phyloP scores from a whole-genome alignment of 1,284 basidiomycete genomes.

The Wallemia hederae region DNA sequence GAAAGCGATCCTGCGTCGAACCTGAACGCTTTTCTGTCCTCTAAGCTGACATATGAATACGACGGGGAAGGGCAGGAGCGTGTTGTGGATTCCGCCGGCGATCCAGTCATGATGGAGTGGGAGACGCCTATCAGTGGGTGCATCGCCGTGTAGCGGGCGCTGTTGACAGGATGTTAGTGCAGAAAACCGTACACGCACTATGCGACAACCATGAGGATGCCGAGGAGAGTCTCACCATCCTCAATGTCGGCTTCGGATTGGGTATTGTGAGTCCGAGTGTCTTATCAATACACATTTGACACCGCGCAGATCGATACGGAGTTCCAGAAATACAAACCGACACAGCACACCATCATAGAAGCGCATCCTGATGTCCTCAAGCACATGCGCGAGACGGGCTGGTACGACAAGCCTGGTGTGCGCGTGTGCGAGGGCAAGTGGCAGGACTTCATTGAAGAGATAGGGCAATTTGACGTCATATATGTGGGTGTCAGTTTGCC shows the following conservation, averaged over 20 bases:
- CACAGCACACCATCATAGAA: conserved; percentile 78
- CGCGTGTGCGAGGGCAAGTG: conserved; percentile 63
- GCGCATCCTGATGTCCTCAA: conserved; percentile 69
- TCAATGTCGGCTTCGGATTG: conserved; percentile 83
- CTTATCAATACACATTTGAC: background rate
- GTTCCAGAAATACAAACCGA: conserved; percentile 35
- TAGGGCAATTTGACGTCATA: conserved; percentile 15
- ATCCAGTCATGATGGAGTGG: conserved; percentile 85
- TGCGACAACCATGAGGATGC: conserved; percentile 25
- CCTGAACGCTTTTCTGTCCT: conserved; percentile 41
- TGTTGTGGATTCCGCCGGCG: conserved; percentile 26
- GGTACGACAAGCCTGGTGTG: conserved; percentile 48
- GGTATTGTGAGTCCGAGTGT: conserved; percentile 39
- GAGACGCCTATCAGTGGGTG: conserved; percentile 42
- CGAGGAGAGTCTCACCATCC: conserved; percentile 27
- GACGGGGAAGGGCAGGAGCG: conserved; percentile 48
- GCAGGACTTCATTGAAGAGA: conserved; percentile 46
- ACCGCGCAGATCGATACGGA: conserved; percentile 39
- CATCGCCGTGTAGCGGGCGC: conserved; percentile 1
- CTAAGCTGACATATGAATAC: conserved; percentile 34
- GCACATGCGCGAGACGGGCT: conserved; percentile 42
- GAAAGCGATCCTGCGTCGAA: conserved; percentile 43
- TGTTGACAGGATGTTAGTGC: conserved; percentile 21
- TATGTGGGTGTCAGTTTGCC: background rate
- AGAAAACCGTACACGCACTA: conserved; percentile 32